These are phyloP conservation scores for Talaromyces sp. DNA, from an alignment of 2,329 filamentous ascomycete species.

Conservation along the genomic window DNA sequence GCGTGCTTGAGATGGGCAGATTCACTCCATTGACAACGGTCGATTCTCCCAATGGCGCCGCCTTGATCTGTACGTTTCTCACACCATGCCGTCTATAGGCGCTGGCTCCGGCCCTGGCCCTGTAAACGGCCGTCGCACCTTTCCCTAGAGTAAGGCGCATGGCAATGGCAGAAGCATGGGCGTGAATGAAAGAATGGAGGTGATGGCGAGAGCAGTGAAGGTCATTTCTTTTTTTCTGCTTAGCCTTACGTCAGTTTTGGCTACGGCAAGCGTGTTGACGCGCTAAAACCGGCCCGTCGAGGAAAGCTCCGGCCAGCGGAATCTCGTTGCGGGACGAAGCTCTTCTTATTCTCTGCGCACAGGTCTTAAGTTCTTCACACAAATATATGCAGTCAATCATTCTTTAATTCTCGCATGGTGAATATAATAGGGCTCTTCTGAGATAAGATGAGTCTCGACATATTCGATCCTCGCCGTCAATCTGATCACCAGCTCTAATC, in stretches of 20 bases:
- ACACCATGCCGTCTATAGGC: constrained; percentile 21
- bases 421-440: neutral
- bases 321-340: neutral
- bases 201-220: constrained; percentile 1
- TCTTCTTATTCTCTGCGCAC: neutral
- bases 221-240: constrained; percentile 1
- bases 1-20: constrained; percentile 36
- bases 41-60: constrained; percentile 39
- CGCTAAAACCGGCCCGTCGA: constrained; percentile 13
- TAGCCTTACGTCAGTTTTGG: constrained; percentile 18
- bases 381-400: neutral
- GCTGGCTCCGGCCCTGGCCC: constrained; percentile 27
- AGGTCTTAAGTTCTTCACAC: neutral
- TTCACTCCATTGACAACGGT: constrained; percentile 35
- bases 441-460: neutral
- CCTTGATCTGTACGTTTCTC: constrained; percentile 44
- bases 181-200: constrained; percentile 10
- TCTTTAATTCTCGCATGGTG: too few relatives aligned
- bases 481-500: constrained; percentile 5
- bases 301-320: constrained; percentile 10
- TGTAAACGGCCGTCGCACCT: constrained; percentile 33
- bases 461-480: neutral
- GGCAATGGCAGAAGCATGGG: constrained; percentile 20
- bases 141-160: constrained; percentile 38
- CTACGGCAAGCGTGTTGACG: constrained; percentile 3